Conservation (phyloP, 805 yeast species). For the Candida corydali region DNA sequence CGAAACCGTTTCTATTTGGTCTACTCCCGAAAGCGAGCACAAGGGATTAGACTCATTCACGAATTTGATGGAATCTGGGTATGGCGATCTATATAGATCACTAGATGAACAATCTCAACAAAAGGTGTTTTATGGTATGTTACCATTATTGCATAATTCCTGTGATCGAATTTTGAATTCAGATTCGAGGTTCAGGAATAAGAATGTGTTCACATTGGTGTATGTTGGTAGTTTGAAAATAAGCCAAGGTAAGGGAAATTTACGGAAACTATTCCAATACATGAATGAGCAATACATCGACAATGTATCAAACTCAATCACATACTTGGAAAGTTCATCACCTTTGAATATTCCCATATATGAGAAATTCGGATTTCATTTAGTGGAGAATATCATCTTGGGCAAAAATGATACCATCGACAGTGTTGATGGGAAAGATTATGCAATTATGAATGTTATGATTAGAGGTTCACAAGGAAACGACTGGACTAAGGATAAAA, state of each 20-base stretch:
- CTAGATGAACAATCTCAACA: constrained; percentile 45
- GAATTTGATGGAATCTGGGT: constrained; percentile 50
- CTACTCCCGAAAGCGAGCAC: constrained; percentile 39
- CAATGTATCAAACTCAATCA: constrained; percentile 27
- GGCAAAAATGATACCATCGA: constrained; percentile 22
- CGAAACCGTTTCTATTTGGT: constrained; percentile 56
- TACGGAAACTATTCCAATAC: constrained; percentile 44
- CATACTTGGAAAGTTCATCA: constrained; percentile 50
- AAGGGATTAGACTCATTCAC: constrained; percentile 43
- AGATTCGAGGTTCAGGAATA: constrained; percentile 37
- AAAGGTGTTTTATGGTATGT: constrained; percentile 47
- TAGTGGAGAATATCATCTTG: constrained; percentile 46
- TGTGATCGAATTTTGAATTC: constrained; percentile 38
- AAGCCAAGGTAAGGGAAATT: constrained; percentile 58
- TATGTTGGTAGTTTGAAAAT: constrained; percentile 39
- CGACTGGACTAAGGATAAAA: constrained; percentile 27
- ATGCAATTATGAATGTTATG: constrained; percentile 43
- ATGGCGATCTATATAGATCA: constrained; percentile 46
- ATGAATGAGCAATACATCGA: constrained; percentile 47
- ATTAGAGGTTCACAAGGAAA: constrained; percentile 33
- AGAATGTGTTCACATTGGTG: constrained; percentile 39
- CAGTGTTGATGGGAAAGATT: constrained; percentile 35
- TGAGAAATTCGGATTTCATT: constrained; percentile 46
- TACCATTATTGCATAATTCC: constrained; percentile 48
- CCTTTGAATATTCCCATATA: constrained; percentile 48